These are phyloP conservation scores for Colletotrichum camelliae DNA, from an alignment of 2,329 filamentous ascomycete species.

Conservation along the genomic window DNA sequence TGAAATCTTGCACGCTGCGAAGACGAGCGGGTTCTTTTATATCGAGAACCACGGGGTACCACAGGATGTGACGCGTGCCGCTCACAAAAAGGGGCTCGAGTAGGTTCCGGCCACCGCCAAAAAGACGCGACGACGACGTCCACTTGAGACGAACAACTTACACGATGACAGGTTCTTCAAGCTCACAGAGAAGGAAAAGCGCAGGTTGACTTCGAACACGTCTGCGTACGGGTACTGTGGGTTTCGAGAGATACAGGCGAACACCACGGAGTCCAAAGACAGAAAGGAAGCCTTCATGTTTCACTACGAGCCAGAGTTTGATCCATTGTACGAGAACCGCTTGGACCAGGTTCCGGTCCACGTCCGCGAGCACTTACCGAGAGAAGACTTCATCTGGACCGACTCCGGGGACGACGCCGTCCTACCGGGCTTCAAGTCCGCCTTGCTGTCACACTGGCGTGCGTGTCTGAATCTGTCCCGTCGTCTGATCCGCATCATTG, in stretches of 20 bases:
- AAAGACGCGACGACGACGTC: not conserved
- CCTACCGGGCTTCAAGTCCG: conserved; percentile 43
- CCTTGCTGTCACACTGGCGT: conserved; percentile 48
- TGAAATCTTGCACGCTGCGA: conserved; percentile 41
- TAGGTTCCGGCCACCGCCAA: conserved; percentile 17
- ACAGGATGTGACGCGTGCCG: conserved; percentile 30
- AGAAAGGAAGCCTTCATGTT: conserved; percentile 29
- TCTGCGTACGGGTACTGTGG: conserved; percentile 19
- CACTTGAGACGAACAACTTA: not conserved
- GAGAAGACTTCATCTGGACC: conserved; percentile 20
- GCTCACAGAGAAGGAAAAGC: conserved; percentile 33
- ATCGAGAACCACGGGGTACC: conserved; percentile 49
- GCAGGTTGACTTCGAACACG: conserved; percentile 27
- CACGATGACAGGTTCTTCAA: conserved; percentile 31
- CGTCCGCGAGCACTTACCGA: conserved; percentile 14
- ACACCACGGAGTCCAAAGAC: conserved; percentile 33
- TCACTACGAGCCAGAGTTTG: conserved; percentile 46
- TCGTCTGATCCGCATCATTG: conserved; percentile 24
- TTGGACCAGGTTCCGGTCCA: conserved; percentile 4
- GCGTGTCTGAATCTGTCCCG: conserved; percentile 26
- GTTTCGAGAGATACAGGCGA: conserved; percentile 16
- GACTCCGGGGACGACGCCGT: conserved; percentile 31
- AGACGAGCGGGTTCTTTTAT: conserved; percentile 53
- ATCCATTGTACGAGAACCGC: conserved; percentile 31
- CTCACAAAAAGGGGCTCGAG: conserved; percentile 24